These are phyloP conservation scores for Penicillium sp. DNA, from an alignment of 2,329 filamentous ascomycete genomes.

Conservation along the genomic window DNA sequence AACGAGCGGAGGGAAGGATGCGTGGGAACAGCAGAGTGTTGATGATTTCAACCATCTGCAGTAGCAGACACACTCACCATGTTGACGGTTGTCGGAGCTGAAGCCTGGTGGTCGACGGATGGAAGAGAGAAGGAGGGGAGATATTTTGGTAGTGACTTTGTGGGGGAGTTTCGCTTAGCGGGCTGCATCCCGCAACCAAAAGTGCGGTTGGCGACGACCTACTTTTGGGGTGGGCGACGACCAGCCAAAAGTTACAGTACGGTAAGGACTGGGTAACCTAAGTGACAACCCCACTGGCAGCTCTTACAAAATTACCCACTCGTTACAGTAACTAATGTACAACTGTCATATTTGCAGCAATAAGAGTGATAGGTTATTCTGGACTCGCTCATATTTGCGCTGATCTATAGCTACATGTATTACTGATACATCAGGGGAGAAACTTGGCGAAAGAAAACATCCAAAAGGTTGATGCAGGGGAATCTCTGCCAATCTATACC, in stretches of 20 bases:
- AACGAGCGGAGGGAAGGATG: constrained; percentile 26
- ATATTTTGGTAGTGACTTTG: constrained; percentile 48
- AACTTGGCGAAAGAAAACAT: background rate
- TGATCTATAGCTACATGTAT: background rate
- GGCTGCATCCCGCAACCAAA: constrained; percentile 42
- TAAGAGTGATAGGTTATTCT: background rate
- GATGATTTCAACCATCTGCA: constrained; percentile 35
- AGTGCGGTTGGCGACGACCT: constrained; percentile 51
- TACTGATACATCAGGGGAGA: background rate
- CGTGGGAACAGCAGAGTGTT: constrained; percentile 24
- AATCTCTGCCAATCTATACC: background rate
- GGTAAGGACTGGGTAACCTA: background rate
- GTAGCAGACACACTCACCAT: constrained; percentile 50
- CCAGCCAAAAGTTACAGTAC: constrained; percentile 8
- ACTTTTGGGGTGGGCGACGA: constrained; percentile 19
- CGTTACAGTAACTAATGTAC: background rate
- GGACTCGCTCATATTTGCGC: background rate
- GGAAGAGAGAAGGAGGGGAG: constrained; percentile 39
- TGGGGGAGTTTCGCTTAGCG: constrained; percentile 53
- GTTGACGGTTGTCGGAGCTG: constrained; percentile 49
- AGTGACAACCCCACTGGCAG: too few relatives aligned
- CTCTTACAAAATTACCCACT: background rate
- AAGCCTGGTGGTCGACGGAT: constrained; percentile 44
- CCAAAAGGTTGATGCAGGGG: background rate
- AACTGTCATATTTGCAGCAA: background rate